Conservation (phyloP, 768 basidiomycete genomes). For the Cantharellus cinnabarinus region DNA sequence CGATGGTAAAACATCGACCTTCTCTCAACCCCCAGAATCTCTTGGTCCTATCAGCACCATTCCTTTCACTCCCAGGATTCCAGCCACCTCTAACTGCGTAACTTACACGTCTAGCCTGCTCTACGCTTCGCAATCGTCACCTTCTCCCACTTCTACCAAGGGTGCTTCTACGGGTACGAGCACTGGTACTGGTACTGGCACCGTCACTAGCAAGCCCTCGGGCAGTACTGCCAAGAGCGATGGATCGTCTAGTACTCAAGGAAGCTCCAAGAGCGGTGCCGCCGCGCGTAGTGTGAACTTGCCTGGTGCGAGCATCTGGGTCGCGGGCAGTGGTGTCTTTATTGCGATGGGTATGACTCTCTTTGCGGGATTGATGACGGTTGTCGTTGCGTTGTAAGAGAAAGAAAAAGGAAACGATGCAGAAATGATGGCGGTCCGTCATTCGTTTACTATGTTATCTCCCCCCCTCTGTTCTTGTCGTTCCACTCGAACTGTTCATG, state of each 20-base stretch:
- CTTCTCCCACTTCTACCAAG: not conserved
- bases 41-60: slow-evolving; percentile 10
- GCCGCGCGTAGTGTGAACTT: not conserved
- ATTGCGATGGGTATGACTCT: not conserved
- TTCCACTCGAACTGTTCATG: too few species aligned
- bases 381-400: slow-evolving; percentile 8
- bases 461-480: too few species aligned
- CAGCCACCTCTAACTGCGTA: slow-evolving; percentile 13
- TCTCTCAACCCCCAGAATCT: slow-evolving; percentile 2
- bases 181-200: not conserved
- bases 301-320: not conserved
- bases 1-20: slow-evolving; percentile 6
- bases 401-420: too few species aligned
- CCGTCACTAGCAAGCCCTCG: not conserved
- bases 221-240: not conserved
- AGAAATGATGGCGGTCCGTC: too few species aligned
- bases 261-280: not conserved
- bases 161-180: not conserved
- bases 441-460: too few species aligned
- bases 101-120: slow-evolving; percentile 9
- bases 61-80: slow-evolving; percentile 12
- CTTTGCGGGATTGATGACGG: not conserved
- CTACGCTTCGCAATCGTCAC: not conserved
- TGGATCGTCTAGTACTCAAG: not conserved
- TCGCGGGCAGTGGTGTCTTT: not conserved